A percentile compares a stretch with the other conserved stretches of the same genome.
phyloP scores from a whole-genome alignment of 768 basidiomycete species.

The Trametes meyenii region DNA sequence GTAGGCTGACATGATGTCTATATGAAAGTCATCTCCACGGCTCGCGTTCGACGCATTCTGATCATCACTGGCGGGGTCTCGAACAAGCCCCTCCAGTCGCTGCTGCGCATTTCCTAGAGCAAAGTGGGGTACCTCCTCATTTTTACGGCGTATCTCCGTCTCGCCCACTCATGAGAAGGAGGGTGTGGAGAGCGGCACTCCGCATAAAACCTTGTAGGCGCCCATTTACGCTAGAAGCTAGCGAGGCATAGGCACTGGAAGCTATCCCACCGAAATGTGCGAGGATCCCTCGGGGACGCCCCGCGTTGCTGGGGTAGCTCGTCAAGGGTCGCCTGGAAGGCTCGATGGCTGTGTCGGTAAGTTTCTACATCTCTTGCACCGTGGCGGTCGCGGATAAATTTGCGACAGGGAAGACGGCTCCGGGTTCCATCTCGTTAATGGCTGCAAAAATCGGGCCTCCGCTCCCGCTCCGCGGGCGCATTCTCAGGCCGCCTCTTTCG shows the following conservation, averaged over 20 bases:
- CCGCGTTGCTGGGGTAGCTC: constrained; percentile 1
- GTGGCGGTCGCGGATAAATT: constrained; percentile 11
- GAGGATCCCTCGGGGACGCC: constrained; percentile 18
- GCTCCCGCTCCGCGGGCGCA: constrained; percentile 12
- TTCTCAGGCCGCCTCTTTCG: constrained; percentile 13
- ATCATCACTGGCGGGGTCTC: constrained; percentile 14
- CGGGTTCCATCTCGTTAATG: constrained; percentile 9
- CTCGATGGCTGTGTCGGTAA: constrained; percentile 1
- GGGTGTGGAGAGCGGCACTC: constrained; percentile 14
- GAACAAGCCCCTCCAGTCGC: neutral
- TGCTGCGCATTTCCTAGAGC: neutral
- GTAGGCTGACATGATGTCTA: constrained; percentile 4
- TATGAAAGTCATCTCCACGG: neutral
- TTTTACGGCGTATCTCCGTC: constrained; percentile 22
- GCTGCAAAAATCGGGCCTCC: constrained; percentile 7
- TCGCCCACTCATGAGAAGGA: constrained; percentile 15
- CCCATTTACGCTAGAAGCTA: constrained; percentile 12
- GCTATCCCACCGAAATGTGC: constrained; percentile 17
- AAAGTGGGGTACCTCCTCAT: constrained; percentile 1
- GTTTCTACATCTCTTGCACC: constrained; percentile 1
- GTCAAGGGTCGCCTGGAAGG: constrained; percentile 7
- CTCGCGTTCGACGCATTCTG: neutral
- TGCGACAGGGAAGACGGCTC: constrained; percentile 18
- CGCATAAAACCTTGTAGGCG: constrained; percentile 6
- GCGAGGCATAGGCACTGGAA: constrained; percentile 14